phyloP scores from a whole-genome alignment of 805 yeast genomes.

The Starmerella vaccinii region DNA sequence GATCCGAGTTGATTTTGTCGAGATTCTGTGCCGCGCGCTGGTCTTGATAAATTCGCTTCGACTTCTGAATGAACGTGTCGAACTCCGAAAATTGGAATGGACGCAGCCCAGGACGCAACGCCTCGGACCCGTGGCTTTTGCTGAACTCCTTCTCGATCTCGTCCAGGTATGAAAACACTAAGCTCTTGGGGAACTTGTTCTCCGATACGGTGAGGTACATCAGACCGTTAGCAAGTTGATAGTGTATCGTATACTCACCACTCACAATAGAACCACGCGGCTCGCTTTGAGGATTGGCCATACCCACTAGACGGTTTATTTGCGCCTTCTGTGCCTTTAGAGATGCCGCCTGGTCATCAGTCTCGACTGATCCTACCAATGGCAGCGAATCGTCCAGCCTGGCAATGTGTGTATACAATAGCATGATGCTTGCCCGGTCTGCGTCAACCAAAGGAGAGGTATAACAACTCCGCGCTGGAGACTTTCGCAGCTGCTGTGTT shows the following conservation, averaged over 20 bases:
- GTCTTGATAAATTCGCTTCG: constrained; percentile 81
- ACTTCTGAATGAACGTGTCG: constrained; percentile 59
- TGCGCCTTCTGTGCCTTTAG: constrained; percentile 73
- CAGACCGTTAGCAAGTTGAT: constrained; percentile 52
- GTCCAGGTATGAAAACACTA: constrained; percentile 75
- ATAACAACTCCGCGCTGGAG: no score
- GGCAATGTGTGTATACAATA: constrained; percentile 30
- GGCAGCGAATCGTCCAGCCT: constrained; percentile 49
- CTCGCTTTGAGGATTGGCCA: constrained; percentile 70
- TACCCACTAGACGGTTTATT: constrained; percentile 61
- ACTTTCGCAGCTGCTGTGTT: no score
- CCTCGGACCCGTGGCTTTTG: constrained; percentile 67
- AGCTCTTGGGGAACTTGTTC: constrained; percentile 68
- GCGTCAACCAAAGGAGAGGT: background rate
- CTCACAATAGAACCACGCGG: constrained; percentile 77
- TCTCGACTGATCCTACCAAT: constrained; percentile 81
- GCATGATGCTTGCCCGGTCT: constrained; percentile 23
- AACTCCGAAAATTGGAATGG: constrained; percentile 87
- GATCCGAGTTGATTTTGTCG: constrained; percentile 74
- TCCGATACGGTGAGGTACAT: constrained; percentile 73
- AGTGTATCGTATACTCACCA: constrained; percentile 63
- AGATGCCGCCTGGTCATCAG: constrained; percentile 45
- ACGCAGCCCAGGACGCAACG: constrained; percentile 50
- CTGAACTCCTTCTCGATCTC: constrained; percentile 76
- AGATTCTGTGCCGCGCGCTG: constrained; percentile 81